Evolutionary conservation across 2,329 filamentous ascomycete genomes (phyloP), one percentile per base, ranked within the genome.

Genomic region (Coccinonectria pachysandricola): DNA sequence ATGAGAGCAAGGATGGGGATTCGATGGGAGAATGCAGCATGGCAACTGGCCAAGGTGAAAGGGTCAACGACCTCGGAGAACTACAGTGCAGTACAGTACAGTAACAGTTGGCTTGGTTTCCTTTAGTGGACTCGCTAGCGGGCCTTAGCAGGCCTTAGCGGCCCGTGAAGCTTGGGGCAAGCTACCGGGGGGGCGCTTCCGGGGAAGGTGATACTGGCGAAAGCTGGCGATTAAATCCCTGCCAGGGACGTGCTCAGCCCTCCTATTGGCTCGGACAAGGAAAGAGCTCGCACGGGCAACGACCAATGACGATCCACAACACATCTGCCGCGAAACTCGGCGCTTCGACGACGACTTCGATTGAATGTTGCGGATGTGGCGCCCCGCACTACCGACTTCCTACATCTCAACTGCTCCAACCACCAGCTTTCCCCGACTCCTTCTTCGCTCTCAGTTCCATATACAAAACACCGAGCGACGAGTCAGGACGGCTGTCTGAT

Each of bases 231-330:
- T 51, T 48, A 48, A 39, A 47, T 41, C 52, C 53, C 40, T 55
- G 53, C 35, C 35, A 32, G 19, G 32, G 29, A 39, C 35, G 52
- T 57, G 53, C 55, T 54, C 39, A 36, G 27, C 30, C 32, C 34
- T 36, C 38, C 48, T 37, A 55, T 56, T 56, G 53, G 53, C 33
- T 36, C 30, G 26, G 34, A 26, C 35, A 34, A 33, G 23, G 28
- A 35, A 28, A 46, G 36, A 41, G 39, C 42, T 38, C 44, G 42
- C 35, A 44, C 34, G 29, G 40, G 30, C 29, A 27, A 19, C 37
- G 38, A 29, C 59, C 57, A 62, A 62, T 62, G 42, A 37, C 30
- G 33, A 40, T 29, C 36, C 43, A 33, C 42, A 48, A 46, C 40
- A 37, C 35, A 43, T 30, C 24, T 51, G 39, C 40, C 49, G 44